A percentile compares a stretch with the other conserved stretches of the same genome.
These are phyloP conservation scores for Plasmodium reichenowi DNA, from an alignment of 169 alveolate genomes.

Conservation along the genomic window DNA sequence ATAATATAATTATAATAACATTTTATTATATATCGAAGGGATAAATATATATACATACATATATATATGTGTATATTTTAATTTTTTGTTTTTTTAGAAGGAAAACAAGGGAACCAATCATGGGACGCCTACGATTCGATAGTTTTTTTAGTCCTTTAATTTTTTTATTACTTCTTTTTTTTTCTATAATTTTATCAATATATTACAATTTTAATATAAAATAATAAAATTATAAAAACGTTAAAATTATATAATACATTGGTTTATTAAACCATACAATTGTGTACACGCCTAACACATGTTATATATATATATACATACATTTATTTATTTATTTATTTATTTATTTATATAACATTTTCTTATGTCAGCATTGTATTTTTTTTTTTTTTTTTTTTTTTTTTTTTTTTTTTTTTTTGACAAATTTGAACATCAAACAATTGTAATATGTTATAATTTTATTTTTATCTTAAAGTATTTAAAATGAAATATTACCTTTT, in stretches of 20 bases:
- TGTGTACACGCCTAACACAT: too few relatives aligned
- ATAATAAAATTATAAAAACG: background rate
- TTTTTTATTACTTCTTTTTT: constrained; percentile 40
- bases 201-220: constrained; percentile 48
- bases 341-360: background rate
- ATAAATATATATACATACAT: background rate
- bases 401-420: background rate
- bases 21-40: too few relatives aligned
- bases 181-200: constrained; percentile 49
- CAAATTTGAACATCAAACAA: too few relatives aligned
- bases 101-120: constrained; percentile 49
- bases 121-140: constrained; percentile 50
- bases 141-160: constrained; percentile 67
- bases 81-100: constrained; percentile 16
- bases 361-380: background rate
- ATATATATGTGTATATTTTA: background rate
- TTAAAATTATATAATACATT: too few relatives aligned
- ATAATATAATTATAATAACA: too few relatives aligned
- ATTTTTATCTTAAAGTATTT: too few relatives aligned
- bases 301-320: too few relatives aligned
- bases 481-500: too few relatives aligned
- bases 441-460: too few relatives aligned
- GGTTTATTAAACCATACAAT: too few relatives aligned
- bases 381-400: background rate
- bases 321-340: background rate